Evolutionary conservation across 2,329 filamentous ascomycete genomes (phyloP).

Genomic region (Didymella exigua): DNA sequence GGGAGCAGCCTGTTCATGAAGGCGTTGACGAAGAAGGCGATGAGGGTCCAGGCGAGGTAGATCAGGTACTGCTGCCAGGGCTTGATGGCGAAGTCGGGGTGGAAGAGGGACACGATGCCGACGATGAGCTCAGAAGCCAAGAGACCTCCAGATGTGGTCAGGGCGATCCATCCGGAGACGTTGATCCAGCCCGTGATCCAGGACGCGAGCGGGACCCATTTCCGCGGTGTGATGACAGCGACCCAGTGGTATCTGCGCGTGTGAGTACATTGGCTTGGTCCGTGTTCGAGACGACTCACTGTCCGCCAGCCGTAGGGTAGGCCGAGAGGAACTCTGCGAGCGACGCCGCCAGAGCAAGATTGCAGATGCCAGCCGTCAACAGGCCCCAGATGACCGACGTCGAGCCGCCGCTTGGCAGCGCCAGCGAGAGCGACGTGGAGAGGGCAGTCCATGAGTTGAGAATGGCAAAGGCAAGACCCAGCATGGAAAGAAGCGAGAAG

Average conservation of each 20-base stretch:
- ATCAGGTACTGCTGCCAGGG: slow-evolving; percentile 77
- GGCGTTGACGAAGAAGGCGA: slow-evolving; percentile 68
- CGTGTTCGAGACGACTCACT: slow-evolving; percentile 23
- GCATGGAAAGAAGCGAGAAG: slow-evolving; percentile 64
- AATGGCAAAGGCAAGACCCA: slow-evolving; percentile 67
- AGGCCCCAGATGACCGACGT: slow-evolving; percentile 75
- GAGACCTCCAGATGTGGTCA: slow-evolving; percentile 71
- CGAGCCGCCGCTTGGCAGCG: slow-evolving; percentile 72
- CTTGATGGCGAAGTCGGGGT: slow-evolving; percentile 62
- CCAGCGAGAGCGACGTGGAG: slow-evolving; percentile 63
- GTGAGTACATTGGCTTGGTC: slow-evolving; percentile 48
- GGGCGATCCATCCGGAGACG: slow-evolving; percentile 70
- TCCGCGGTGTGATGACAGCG: slow-evolving; percentile 65
- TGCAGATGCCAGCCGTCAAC: slow-evolving; percentile 64
- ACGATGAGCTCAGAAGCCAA: slow-evolving; percentile 71
- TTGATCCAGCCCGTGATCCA: slow-evolving; percentile 78
- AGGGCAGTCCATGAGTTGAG: slow-evolving; percentile 68
- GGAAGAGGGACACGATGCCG: slow-evolving; percentile 67
- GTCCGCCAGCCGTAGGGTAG: slow-evolving; percentile 57
- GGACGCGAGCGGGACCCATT: slow-evolving; percentile 66
- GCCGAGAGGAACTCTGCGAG: slow-evolving; percentile 74
- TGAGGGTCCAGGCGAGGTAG: slow-evolving; percentile 67
- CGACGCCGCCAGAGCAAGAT: slow-evolving; percentile 70
- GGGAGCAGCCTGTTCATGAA: slow-evolving; percentile 68
- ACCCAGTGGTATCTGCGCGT: slow-evolving; percentile 68